Evolutionary conservation across 2,329 filamentous ascomycete genomes (phyloP).

Genomic region (Colletotrichum spinosum): DNA sequence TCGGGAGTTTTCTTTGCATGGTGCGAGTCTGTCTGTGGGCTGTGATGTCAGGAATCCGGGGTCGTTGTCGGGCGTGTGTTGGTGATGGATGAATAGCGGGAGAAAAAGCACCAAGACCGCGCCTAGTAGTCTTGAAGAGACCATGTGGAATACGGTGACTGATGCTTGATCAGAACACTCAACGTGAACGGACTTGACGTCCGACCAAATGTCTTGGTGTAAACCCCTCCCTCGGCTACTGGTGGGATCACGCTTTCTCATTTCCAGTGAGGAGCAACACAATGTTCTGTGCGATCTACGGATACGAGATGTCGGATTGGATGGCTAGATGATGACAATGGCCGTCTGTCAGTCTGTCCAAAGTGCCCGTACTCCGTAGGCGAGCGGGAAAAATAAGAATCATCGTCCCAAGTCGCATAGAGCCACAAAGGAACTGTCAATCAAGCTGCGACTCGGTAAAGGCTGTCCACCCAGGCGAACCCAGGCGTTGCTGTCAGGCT

Average conservation of each 20-base stretch:
- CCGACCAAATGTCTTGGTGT: no score
- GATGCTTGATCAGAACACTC: no score
- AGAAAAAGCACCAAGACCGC: conserved; percentile 2
- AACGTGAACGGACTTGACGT: no score
- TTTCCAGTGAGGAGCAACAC: no score
- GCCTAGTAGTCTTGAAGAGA: neutral
- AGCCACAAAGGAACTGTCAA: conserved; percentile 14
- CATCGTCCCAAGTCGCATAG: conserved; percentile 22
- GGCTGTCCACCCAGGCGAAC: conserved; percentile 4
- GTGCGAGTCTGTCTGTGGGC: neutral
- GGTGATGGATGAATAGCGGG: conserved; percentile 10
- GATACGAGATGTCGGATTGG: no score
- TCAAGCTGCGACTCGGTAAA: conserved; percentile 34
- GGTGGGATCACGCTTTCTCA: no score
- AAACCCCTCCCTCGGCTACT: no score
- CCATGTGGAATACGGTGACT: no score
- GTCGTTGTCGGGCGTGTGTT: conserved; percentile 10
- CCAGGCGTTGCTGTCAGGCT: conserved; percentile 4
- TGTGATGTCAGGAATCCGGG: conserved; percentile 26
- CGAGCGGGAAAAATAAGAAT: conserved; percentile 7
- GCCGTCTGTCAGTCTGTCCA: no score
- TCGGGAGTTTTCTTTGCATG: conserved; percentile 9
- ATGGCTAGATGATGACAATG: no score
- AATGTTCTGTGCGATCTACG: no score
- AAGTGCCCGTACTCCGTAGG: neutral